phyloP scores from a whole-genome alignment of 306 rosid genomes.

The Vachellia collinsii region DNA sequence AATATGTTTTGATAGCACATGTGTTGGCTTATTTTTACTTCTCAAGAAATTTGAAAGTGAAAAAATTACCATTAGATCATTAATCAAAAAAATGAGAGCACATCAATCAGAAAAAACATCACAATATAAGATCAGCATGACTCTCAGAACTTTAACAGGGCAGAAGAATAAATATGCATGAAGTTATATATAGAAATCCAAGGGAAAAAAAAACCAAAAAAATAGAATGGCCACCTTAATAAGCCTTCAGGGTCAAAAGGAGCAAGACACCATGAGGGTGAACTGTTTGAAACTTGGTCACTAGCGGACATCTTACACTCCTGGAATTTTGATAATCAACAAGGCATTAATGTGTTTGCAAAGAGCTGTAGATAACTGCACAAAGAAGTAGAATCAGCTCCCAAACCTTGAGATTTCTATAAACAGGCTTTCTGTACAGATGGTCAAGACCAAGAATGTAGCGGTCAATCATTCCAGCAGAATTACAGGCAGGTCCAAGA shows the following conservation, averaged over 20 bases:
- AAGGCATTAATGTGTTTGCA: conserved; percentile 34
- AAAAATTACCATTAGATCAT: no score
- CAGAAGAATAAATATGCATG: conserved; percentile 22
- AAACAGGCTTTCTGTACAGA: conserved; percentile 77
- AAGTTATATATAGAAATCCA: neutral
- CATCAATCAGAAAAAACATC: no score
- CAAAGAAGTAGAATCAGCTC: conserved; percentile 29
- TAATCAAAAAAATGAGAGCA: no score
- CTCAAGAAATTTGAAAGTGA: no score
- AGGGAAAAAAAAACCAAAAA: conserved; percentile 23
- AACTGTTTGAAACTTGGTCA: conserved; percentile 66
- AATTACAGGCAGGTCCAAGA: conserved; percentile 89
- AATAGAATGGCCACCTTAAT: conserved; percentile 65
- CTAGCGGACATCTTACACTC: conserved; percentile 65
- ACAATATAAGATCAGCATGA: no score
- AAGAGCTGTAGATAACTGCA: conserved; percentile 20
- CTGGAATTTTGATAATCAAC: conserved; percentile 54
- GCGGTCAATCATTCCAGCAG: conserved; percentile 94
- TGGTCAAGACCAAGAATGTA: conserved; percentile 73
- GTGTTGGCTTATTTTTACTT: no score
- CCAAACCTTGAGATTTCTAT: conserved; percentile 81
- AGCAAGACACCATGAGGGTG: conserved; percentile 89
- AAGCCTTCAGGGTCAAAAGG: conserved; percentile 97
- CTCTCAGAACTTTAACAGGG: conserved; percentile 19
- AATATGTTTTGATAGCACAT: no score